phyloP scores from a whole-genome alignment of 805 yeast genomes.

The Debaryomyces castellii region DNA sequence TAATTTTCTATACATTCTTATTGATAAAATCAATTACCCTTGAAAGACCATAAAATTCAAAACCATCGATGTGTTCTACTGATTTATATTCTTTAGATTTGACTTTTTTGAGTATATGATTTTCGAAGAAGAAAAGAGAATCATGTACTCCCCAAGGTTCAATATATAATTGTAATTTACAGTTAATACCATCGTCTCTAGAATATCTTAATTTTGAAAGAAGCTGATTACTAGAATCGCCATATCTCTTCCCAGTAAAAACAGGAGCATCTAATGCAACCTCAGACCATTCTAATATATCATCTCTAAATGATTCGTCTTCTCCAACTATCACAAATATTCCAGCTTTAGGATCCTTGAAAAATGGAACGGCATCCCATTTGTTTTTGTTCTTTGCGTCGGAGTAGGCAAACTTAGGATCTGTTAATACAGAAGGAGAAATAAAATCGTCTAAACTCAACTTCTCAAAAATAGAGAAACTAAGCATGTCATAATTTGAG shows the following conservation, averaged over 20 bases:
- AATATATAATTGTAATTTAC: constrained; percentile 21
- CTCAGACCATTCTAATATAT: constrained; percentile 32
- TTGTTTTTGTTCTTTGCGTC: constrained; percentile 19
- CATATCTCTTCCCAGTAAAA: constrained; percentile 18
- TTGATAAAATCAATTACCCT: constrained; percentile 25
- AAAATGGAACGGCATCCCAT: constrained; percentile 34
- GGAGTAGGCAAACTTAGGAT: constrained; percentile 3
- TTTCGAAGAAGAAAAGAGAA: constrained; percentile 26
- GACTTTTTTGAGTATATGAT: constrained; percentile 8
- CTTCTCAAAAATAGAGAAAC: constrained; percentile 8
- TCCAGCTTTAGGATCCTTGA: constrained; percentile 20
- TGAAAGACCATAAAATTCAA: constrained; percentile 15
- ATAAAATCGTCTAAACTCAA: not conserved
- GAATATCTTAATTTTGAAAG: constrained; percentile 15
- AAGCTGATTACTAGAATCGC: constrained; percentile 21
- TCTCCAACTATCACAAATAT: constrained; percentile 39
- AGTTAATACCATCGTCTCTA: constrained; percentile 13
- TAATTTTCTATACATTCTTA: constrained; percentile 12
- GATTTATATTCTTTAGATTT: constrained; percentile 6
- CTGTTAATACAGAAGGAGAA: not conserved
- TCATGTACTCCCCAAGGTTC: constrained; percentile 43
- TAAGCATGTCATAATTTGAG: constrained; percentile 17
- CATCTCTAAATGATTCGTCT: constrained; percentile 43
- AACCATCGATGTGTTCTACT: constrained; percentile 6
- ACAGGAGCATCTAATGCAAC: constrained; percentile 31